Percentiles rank a stretch among this genome's conserved stretches.
phyloP scores from a whole-genome alignment of 2,329 filamentous ascomycete genomes.

The Aureobasidium zeae region DNA sequence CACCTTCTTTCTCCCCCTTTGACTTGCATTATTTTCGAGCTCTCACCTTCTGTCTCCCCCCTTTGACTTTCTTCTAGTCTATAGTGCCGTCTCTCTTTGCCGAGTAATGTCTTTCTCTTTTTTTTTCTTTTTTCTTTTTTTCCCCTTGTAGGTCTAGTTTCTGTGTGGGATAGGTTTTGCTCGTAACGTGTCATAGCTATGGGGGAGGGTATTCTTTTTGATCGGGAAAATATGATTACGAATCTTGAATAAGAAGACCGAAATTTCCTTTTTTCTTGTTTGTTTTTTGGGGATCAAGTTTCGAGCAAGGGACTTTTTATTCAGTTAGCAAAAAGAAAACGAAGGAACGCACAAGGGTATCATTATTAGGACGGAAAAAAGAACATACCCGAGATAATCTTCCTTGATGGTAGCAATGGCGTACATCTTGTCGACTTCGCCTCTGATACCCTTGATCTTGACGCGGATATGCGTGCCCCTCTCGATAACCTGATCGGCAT shows the following conservation, averaged over 20 bases:
- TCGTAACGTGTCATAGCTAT: too few species aligned
- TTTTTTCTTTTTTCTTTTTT: background rate
- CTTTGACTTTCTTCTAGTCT: too few species aligned
- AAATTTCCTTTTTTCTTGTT: background rate
- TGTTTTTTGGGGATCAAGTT: background rate
- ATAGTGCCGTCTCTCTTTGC: too few species aligned
- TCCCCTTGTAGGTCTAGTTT: background rate
- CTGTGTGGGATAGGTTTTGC: too few species aligned
- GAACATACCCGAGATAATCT: constrained; percentile 33
- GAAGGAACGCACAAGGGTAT: too few species aligned
- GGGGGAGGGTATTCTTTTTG: background rate
- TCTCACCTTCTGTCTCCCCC: background rate
- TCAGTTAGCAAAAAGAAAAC: background rate
- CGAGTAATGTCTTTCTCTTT: too few species aligned
- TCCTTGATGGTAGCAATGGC: constrained; percentile 96
- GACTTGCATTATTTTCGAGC: background rate
- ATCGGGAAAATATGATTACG: background rate
- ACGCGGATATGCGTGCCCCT: constrained; percentile 86
- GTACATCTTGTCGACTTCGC: constrained; percentile 90
- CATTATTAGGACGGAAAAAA: background rate
- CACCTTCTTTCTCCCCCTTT: too few species aligned
- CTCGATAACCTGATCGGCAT: constrained; percentile 87
- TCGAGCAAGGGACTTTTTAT: constrained; percentile 4
- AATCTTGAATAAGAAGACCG: background rate
- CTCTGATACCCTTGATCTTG: constrained; percentile 88